Evolutionary conservation across 305 asterid species (phyloP), one percentile per base, ranked within the genome.

Genomic region (Fraxinus nigra): DNA sequence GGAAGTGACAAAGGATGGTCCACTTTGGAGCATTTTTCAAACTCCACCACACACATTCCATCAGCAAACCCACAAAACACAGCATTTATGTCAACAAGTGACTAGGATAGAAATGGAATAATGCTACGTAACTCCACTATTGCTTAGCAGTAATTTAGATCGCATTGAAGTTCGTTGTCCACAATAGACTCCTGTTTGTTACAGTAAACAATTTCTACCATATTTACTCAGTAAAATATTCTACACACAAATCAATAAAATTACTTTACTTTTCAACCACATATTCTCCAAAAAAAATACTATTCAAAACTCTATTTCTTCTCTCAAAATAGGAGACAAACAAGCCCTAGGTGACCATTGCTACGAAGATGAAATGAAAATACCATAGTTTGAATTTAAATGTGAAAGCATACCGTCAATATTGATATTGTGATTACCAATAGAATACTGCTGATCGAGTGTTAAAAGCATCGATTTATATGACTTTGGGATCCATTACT

Each of bases 31-130:
- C 72, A 79, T 77, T 74, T 81, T 80, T 84, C 90, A 84, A 83
- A 80, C 81, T 82, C 48, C 87, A 78, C 88, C 90, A 84, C 75
- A 81, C 83, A 85, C 82, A 83, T 83, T 76, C 84, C 89, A 87
- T 79, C 91, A 82, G 26, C 86, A 40, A 65, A 67, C 69, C 75
- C 82, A 43, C 70, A 83, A 76, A 37, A 43, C 79, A 78, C 61
- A 78, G 73, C 46, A 33, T 56, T 77, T 0, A 48, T 14, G 7
- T 48, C 20, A 14, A 48, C 22, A 46, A 13, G 56, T 48, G 61
- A 48, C 61, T 48, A 48, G 61, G 61, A 48, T 48, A 48, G 22
- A 16, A 4, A 48, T 48, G 2, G 20, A 48, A 48, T 48, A 48
- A 48, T 48, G 61, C 20, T 16, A 14, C 18, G 18, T 48, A 48